Evolutionary conservation across 306 rosid genomes (phyloP), one percentile per base, ranked within the genome.

Genomic region (Cyclanthera cordifolia): DNA sequence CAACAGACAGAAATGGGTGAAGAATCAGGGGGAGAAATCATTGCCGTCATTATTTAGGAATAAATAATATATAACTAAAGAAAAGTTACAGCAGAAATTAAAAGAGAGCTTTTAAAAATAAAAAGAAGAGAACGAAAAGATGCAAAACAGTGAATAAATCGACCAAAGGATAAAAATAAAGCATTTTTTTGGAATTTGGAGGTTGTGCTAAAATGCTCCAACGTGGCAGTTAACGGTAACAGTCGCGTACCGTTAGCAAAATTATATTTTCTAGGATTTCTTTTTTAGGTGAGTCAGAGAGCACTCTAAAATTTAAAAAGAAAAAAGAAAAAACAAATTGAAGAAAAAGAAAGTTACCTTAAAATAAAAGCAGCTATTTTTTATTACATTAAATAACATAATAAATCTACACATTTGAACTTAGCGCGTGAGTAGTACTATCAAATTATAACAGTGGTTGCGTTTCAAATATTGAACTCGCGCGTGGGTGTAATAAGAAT

Each of bases 141-240:
- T 4, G n/a, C 13, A 24, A 21, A 39, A 23, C 50, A 39, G 50
- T 61, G 32, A 45, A 64, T 43, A 6, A 13, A 43, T 10, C 21
- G 34, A 24, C 1, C n/a, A n/a, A 65, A 65, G 39, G 37, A 64
- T 43, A 13, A 23, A 45, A 45, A 45, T 17, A n/a, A 19, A 0
- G 17, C 70, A 79, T 37, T 53, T 25, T 73, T 30, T 76, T 56
- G 34, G 84, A 84, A 71, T 73, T 71, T 66, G 84, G 82, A 72
- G 70, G 91, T 76, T 70, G 71, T 77, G 82, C 84, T 78, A 82
- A 70, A 80, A 81, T 85, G 92, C 85, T 70, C 82, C 49, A 46
- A 77, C 68, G 77, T 72, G 76, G 82, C 82, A 76, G 75, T 71
- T 50, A 70, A 70, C 53, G 53, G 80, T 66, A 72, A 74, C 69